Evolutionary conservation across 1,284 basidiomycete species (phyloP), one percentile per base, ranked within the genome.

Genomic region (Agroathelia rolfsii): DNA sequence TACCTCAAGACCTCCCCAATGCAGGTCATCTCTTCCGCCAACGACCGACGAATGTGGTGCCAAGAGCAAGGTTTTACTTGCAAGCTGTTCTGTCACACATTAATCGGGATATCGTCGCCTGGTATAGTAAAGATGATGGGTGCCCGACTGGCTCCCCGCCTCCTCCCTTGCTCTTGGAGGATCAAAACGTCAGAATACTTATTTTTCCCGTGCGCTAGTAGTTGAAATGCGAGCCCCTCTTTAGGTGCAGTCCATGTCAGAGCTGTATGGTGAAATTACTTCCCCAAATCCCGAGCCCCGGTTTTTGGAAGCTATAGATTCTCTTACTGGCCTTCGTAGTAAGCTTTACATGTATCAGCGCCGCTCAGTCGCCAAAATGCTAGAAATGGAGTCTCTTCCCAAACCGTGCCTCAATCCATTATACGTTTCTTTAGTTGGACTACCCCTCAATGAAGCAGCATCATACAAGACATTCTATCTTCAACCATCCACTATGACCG

Each of bases 401-500:
- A 41, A 44, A 2, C 53, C 61, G 17, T 51, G 66, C 13, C 62
- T 58, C 0, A 72, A 84, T 47, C 83, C 82, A 0, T 50, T 77
- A 0, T 81, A 69, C 45, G 54, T 82, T 17, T 49, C 64, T 0
- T 42, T 80, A 9, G 37, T 45, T 10, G 68, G 69, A 14, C 47
- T 81, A 30, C 56, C 66, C 24, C 59, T 57, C 1, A 35, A 12
- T 22, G 32, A 9, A 30, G 32, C 7, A 26, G 35, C n/a, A 45
- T 48, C 28, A 6, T 24, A 37, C 11, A 47, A 49, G 14, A 33
- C 29, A 2, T 80, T 72, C 46, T 77, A 69, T 43, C 41, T 83
- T 12, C 78, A 79, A 43, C 83, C 83, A 2, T 71, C 70, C 2
- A 80, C 71, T 0, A 66, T 76, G 62, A 71, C 76, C 38, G 43